Evolutionary conservation across 2,329 filamentous ascomycete species (phyloP), one percentile per base, ranked within the genome.

Genomic region (Hypoxylon sp.): DNA sequence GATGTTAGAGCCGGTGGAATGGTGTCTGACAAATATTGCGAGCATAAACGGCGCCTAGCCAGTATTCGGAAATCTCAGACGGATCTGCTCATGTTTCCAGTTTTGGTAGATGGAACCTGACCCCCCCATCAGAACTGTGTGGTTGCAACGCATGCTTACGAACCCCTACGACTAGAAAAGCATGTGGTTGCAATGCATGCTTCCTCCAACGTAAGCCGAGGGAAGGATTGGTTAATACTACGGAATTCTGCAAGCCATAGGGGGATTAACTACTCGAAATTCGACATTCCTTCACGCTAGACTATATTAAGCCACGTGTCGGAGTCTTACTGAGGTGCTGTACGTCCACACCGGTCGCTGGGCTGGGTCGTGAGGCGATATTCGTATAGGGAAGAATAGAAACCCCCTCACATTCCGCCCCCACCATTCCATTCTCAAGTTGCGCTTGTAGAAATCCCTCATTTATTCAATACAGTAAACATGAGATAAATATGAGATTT

Each of bases 131-230:
- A 47, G 3, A 42, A 56, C 10, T n/a, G 22, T 47, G 29, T 31
- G 54, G 54, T 56, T 47, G 39, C 39, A 56, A 46, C 53, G 53
- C 53, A 46, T 13, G 53, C 53, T 55, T 10, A 29, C 53, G 39
- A 46, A 46, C 17, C 54, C 39, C 31, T 17, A 5, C 17, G 54
- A 47, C 54, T 26, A 56, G 54, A 35, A n/a, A 31, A 17, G 54
- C 54, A 47, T 56, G 54, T 56, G 54, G 54, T 56, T 47, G 42
- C 54, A 56, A n/a, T 46, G 54, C 54, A 56, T 56, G 54, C 26
- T 56, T 47, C 39, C 54, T 56, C 54, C 37, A 56, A 56, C 54
- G 54, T 56, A 33, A 56, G 54, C 54, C 42, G 26, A 47, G 54
- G 17, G 39, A 56, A 56, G 54, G 54, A 56, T 56, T 47, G 10